Evolutionary conservation across 768 basidiomycete genomes (phyloP).

Genomic region (Mycena metata): DNA sequence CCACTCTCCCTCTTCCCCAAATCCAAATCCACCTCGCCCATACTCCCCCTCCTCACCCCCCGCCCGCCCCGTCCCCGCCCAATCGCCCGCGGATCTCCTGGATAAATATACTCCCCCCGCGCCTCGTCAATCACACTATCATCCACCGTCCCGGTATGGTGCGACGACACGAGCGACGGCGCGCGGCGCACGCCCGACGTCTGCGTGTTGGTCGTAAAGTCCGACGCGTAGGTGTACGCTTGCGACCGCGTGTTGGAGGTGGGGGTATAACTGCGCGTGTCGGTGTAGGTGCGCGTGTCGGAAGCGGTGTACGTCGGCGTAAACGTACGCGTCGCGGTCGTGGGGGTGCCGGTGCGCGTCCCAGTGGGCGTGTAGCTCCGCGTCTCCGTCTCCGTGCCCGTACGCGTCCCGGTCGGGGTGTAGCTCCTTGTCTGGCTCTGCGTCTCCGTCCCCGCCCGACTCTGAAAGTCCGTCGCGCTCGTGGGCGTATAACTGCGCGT

Average conservation of each 20-base stretch:
- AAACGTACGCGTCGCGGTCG: neutral
- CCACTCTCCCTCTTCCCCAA: conserved; percentile 58
- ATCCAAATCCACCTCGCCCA: conserved; percentile 75
- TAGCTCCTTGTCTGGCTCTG: conserved; percentile 9
- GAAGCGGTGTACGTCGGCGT: conserved; percentile 11
- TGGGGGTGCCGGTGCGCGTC: conserved; percentile 3
- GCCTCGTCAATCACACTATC: conserved; percentile 71
- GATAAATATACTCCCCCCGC: conserved; percentile 76
- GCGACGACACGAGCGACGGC: conserved; percentile 66
- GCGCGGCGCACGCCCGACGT: conserved; percentile 51
- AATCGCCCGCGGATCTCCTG: conserved; percentile 80
- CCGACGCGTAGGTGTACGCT: too few relatives aligned
- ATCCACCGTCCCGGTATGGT: conserved; percentile 78
- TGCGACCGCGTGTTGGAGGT: too few relatives aligned
- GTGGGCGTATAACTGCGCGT: conserved; percentile 7
- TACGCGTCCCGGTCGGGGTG: conserved; percentile 6
- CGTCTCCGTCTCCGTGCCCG: conserved; percentile 6
- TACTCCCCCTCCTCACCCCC: conserved; percentile 75
- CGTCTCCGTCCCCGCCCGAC: conserved; percentile 6
- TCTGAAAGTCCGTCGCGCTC: too few relatives aligned
- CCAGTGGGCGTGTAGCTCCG: conserved; percentile 4
- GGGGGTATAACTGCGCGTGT: too few relatives aligned
- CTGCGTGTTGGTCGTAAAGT: neutral
- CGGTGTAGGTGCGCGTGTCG: neutral
- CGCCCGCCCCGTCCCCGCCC: conserved; percentile 62